Conservation (phyloP, 2,329 filamentous ascomycete species). For the Microcyclosporella mali region DNA sequence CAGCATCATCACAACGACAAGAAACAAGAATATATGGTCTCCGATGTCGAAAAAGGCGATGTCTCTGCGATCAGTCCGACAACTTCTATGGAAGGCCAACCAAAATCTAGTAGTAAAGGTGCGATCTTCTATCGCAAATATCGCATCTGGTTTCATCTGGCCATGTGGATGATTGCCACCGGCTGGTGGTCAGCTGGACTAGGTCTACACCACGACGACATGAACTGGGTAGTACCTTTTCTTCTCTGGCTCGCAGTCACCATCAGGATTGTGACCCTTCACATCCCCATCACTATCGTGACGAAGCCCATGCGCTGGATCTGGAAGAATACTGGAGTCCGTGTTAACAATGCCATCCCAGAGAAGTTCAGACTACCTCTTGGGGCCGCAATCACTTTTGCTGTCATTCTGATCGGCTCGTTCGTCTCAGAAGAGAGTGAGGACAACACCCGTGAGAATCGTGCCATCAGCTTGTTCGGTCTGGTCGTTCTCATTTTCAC, state of each 20-base stretch:
- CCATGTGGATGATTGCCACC: conserved; percentile 22
- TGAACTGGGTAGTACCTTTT: conserved; percentile 80
- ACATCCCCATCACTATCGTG: conserved; percentile 62
- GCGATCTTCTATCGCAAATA: conserved; percentile 41
- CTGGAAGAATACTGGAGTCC: conserved; percentile 61
- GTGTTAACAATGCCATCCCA: conserved; percentile 58
- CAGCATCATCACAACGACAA: conserved; percentile 15
- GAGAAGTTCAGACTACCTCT: conserved; percentile 57
- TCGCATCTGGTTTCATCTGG: conserved; percentile 38
- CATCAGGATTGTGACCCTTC: conserved; percentile 67
- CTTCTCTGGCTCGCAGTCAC: conserved; percentile 70
- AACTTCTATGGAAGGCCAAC: conserved; percentile 10
- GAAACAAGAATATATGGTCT: conserved; percentile 15
- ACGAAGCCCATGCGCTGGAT: conserved; percentile 59
- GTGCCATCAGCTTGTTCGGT: conserved; percentile 74
- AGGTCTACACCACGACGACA: conserved; percentile 63
- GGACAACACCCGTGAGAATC: conserved; percentile 74
- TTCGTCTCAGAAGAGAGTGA: conserved; percentile 65
- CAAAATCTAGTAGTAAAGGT: conserved; percentile 17
- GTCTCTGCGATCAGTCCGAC: conserved; percentile 12
- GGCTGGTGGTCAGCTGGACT: conserved; percentile 74
- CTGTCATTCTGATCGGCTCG: conserved; percentile 68
- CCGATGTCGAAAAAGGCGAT: conserved; percentile 20
- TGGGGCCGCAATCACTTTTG: conserved; percentile 59
- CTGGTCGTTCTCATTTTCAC: conserved; percentile 61